Percentiles rank a stretch among this genome's conserved stretches.
Evolutionary conservation across 1,139 yeast genomes (phyloP).

Genomic region (Debaryomyces robertsiae): DNA sequence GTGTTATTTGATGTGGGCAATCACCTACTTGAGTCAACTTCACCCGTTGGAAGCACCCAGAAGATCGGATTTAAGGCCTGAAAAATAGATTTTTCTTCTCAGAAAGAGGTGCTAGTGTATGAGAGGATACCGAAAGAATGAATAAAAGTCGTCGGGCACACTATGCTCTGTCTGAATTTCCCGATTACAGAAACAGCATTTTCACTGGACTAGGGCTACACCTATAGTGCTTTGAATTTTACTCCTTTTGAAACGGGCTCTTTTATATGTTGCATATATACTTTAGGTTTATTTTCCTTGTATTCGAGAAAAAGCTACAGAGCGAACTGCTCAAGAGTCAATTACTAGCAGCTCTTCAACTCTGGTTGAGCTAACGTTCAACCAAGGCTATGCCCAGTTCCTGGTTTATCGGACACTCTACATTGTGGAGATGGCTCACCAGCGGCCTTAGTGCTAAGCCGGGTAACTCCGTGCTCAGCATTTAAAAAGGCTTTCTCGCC

Average conservation of each 20-base stretch:
- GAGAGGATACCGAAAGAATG: too few relatives aligned
- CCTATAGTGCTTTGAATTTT: not conserved
- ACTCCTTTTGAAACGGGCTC: not conserved
- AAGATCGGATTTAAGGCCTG: slow-evolving; percentile 81
- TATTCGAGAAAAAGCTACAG: too few relatives aligned
- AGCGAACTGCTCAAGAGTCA: too few relatives aligned
- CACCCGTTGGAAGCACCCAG: slow-evolving; percentile 84
- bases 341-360: too few relatives aligned
- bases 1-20: slow-evolving; percentile 96
- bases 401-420: too few relatives aligned
- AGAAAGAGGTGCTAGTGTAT: not conserved
- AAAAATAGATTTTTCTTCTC: slow-evolving; percentile 21
- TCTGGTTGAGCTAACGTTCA: too few relatives aligned
- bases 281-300: not conserved
- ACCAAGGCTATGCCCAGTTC: too few relatives aligned
- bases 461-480: too few relatives aligned
- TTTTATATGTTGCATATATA: slow-evolving; percentile 2
- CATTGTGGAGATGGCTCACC: too few relatives aligned
- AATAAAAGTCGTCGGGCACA: too few relatives aligned
- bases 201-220: not conserved
- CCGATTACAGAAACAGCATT: not conserved
- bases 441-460: too few relatives aligned
- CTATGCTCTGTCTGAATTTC: not conserved
- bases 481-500: too few relatives aligned
- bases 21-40: slow-evolving; percentile 76